Conservation (phyloP, 768 basidiomycete genomes). For the Pholiota microspora region DNA sequence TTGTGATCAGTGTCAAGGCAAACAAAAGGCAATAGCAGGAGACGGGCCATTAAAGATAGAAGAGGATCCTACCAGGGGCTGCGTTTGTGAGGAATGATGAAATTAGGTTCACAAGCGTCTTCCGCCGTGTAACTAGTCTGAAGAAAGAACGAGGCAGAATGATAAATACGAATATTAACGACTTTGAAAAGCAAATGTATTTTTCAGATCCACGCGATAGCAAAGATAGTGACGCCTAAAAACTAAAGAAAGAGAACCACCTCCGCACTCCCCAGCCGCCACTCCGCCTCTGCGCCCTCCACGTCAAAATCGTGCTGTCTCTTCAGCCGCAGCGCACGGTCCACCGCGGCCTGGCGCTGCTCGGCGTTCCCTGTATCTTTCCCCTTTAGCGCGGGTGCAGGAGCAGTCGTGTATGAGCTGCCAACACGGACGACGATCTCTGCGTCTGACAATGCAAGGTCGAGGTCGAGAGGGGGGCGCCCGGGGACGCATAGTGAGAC, state of each 20-base stretch:
- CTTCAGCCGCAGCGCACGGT: conserved; percentile 46
- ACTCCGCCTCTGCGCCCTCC: conserved; percentile 63
- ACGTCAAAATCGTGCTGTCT: conserved; percentile 58
- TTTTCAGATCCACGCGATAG: too few relatives aligned
- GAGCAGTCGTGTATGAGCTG: conserved; percentile 10
- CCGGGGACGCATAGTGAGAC: conserved; percentile 50
- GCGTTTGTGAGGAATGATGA: too few relatives aligned
- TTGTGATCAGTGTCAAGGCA: too few relatives aligned
- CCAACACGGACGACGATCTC: conserved; percentile 37
- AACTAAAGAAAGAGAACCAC: conserved; percentile 42
- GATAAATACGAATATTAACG: too few relatives aligned
- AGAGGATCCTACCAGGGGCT: too few relatives aligned
- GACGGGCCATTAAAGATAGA: too few relatives aligned
- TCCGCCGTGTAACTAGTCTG: too few relatives aligned
- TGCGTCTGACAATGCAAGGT: conserved; percentile 54
- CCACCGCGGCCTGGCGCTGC: conserved; percentile 28
- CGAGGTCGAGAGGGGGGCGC: conserved; percentile 51
- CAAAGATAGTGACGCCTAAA: too few relatives aligned
- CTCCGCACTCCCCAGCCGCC: conserved; percentile 54
- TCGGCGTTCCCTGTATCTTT: not conserved
- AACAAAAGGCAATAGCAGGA: too few relatives aligned
- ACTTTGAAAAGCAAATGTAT: too few relatives aligned
- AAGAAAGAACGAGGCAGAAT: too few relatives aligned
- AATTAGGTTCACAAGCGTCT: too few relatives aligned
- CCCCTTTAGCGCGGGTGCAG: conserved; percentile 1